Percentiles rank a stretch among this genome's conserved stretches.
These are phyloP conservation scores for Hydrangea macrophylla DNA, from an alignment of 148 eudicot species.

Conservation along the genomic window DNA sequence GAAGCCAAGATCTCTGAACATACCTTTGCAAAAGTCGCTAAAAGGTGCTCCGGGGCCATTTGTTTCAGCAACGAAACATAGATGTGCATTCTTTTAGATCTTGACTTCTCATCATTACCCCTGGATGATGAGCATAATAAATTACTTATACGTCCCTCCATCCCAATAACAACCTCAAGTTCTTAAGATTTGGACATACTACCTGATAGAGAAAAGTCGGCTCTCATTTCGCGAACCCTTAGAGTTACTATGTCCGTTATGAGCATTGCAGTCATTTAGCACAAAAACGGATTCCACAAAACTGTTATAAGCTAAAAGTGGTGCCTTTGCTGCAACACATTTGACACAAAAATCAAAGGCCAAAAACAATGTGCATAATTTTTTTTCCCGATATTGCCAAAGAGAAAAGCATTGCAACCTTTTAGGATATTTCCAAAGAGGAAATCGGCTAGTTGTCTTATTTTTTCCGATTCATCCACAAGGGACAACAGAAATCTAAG, in stretches of 20 bases:
- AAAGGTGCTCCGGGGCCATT: constrained; percentile 95
- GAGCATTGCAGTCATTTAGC: constrained; percentile 76
- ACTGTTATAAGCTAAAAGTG: constrained; percentile 96
- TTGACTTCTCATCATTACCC: constrained; percentile 74
- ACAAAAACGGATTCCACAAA: constrained; percentile 94
- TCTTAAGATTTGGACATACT: constrained; percentile 6
- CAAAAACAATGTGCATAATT: too few species aligned
- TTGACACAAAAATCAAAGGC: constrained; percentile 10
- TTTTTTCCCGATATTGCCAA: too few species aligned
- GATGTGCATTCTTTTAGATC: constrained; percentile 85
- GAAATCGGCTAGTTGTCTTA: constrained; percentile 85
- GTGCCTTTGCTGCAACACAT: constrained; percentile 75
- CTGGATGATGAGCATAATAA: constrained; percentile 25
- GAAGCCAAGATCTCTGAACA: constrained; percentile 98
- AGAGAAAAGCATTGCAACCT: constrained; percentile 50
- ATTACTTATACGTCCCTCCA: neutral
- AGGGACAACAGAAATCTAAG: constrained; percentile 80
- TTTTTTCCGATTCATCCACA: constrained; percentile 89
- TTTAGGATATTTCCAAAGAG: constrained; percentile 89
- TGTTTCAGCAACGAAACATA: constrained; percentile 83
- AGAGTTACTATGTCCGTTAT: constrained; percentile 57
- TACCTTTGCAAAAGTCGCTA: constrained; percentile 93
- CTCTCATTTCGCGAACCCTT: constrained; percentile 52
- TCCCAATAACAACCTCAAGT: neutral
- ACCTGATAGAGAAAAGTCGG: constrained; percentile 70